Evolutionary conservation across 257 asterid genomes (phyloP), one percentile per base, ranked within the genome.

Genomic region (Solanum corneliomulleri): DNA sequence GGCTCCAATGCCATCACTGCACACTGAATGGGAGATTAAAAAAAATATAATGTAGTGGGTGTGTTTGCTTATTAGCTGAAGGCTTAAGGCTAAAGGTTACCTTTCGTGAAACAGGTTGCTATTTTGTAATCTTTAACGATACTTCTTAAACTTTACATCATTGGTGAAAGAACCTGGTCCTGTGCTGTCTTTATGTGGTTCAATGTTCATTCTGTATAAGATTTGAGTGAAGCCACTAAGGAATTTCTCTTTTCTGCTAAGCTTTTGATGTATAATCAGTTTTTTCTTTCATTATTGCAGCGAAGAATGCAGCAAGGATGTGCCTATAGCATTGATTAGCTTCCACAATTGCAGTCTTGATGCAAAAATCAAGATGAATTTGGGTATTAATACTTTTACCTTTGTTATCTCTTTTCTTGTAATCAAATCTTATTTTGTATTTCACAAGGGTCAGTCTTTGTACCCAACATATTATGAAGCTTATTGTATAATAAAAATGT

Each of bases 291-390:
- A 3, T 5, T 49, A 49, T 81, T 87, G 89, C 93, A 96, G 99
- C 47, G 95, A 90, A 6, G 98, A 89, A 87, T 96, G 98, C 88
- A 86, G 87, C 85, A 95, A 91, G 37, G 96, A 93, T 89, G 99
- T 95, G 5, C 93, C 97, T 0, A 95, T 96, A 23, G 98, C 98
- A 27, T 89, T 95, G 92, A 96, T 96, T 16, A 90, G 90, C 90
- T 95, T 96, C 89, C 99, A 95, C 84, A 86, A 90, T 37, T 95
- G 98, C 18, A 95, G 95, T 86, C 94, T 95, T 6, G 98, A 96
- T 86, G 98, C 98, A 20, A 90, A 92, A 88, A 93, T 96, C 70
- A 96, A 93, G 92, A 94, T 93, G 96, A 92, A 92, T 87, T 92
- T 96, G 29, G 99, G 99, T 94, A 89, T 23, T 45, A 4, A 8